Conservation (phyloP, 768 basidiomycete genomes). For the Candolleomyces eurysporus region DNA sequence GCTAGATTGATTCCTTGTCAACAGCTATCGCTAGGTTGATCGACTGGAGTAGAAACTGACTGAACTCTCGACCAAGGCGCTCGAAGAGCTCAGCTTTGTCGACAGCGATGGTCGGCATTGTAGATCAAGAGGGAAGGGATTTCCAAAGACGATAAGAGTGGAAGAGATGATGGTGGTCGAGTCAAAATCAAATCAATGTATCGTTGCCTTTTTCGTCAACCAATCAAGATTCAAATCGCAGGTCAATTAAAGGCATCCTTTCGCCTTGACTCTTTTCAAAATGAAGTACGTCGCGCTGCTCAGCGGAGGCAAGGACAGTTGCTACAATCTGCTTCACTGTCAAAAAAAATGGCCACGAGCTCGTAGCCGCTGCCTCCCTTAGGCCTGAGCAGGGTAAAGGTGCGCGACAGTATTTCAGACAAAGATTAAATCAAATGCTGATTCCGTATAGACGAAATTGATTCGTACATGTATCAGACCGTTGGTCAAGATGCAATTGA, state of each 20-base stretch:
- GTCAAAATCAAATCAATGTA: slow-evolving; percentile 28
- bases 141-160: neutral
- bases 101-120: slow-evolving; percentile 93
- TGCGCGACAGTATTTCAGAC: slow-evolving; percentile 28
- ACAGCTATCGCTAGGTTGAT: neutral
- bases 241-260: slow-evolving; percentile 9
- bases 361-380: slow-evolving; percentile 86
- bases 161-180: slow-evolving; percentile 2
- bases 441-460: slow-evolving; percentile 81
- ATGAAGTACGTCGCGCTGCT: slow-evolving; percentile 96
- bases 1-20: slow-evolving; percentile 45
- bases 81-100: slow-evolving; percentile 95
- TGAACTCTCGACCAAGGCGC: slow-evolving; percentile 78
- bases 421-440: slow-evolving; percentile 1
- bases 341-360: slow-evolving; percentile 78
- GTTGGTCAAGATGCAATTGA: slow-evolving; percentile 95
- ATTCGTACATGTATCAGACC: slow-evolving; percentile 99
- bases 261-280: slow-evolving; percentile 13
- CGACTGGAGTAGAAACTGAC: slow-evolving; percentile 39
- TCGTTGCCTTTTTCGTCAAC: slow-evolving; percentile 11
- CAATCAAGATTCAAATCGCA: slow-evolving; percentile 7
- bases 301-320: slow-evolving; percentile 97
- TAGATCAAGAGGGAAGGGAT: slow-evolving; percentile 6
- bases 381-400: slow-evolving; percentile 85
- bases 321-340: slow-evolving; percentile 93